Evolutionary conservation across 768 basidiomycete species (phyloP).

Genomic region (Boletus reticuloceps): DNA sequence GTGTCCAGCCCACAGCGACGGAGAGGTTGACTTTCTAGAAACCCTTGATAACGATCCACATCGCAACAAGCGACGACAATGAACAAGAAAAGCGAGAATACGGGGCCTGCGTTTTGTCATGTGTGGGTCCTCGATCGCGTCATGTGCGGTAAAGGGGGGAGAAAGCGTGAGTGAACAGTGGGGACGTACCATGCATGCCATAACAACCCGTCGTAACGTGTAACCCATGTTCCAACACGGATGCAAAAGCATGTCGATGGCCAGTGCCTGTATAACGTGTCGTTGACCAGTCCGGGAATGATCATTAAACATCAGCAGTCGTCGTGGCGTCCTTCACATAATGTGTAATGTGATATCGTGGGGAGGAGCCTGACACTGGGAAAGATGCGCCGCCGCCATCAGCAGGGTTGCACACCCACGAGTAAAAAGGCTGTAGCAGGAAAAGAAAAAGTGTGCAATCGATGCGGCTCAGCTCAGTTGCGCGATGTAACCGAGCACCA

Average conservation of each 20-base stretch:
- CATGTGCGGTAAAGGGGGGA: neutral
- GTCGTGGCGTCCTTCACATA: constrained; percentile 15
- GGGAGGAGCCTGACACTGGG: constrained; percentile 4
- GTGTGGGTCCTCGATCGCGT: constrained; percentile 1
- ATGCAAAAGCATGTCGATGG: constrained; percentile 2
- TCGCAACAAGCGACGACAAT: constrained; percentile 5
- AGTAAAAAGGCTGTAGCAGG: constrained; percentile 8
- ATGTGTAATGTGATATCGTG: neutral
- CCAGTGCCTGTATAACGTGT: constrained; percentile 2
- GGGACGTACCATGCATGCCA: constrained; percentile 8
- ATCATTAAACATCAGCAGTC: constrained; percentile 1
- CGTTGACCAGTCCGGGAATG: neutral
- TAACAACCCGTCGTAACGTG: constrained; percentile 10
- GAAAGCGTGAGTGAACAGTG: neutral
- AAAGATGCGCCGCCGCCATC: constrained; percentile 4
- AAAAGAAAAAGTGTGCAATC: neutral
- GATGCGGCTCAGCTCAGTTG: constrained; percentile 2
- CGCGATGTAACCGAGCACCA: neutral
- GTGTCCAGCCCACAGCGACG: neutral
- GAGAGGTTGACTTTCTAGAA: neutral
- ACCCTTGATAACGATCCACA: neutral
- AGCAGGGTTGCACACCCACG: constrained; percentile 16
- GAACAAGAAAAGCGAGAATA: neutral
- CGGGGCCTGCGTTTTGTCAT: constrained; percentile 6
- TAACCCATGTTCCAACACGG: neutral